These are phyloP conservation scores for Pontederia paniculata DNA, from an alignment of 176 grass and related monocot species.

Conservation along the genomic window DNA sequence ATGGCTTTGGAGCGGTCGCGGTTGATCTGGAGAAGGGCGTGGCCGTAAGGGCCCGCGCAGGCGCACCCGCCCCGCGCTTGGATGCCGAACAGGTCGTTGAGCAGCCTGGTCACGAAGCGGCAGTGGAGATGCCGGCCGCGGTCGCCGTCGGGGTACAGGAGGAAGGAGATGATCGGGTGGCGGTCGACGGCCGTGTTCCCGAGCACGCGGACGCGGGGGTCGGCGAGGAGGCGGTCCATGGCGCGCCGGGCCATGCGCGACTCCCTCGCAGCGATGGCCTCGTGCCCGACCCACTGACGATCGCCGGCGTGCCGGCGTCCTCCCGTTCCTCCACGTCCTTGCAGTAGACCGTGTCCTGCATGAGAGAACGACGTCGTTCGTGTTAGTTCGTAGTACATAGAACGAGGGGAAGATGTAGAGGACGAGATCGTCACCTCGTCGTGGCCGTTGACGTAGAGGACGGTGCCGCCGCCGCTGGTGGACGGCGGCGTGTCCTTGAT, in stretches of 20 bases:
- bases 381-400: background rate
- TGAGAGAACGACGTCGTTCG: background rate
- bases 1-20: slow-evolving; percentile 37
- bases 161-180: slow-evolving; percentile 53
- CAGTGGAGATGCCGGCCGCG: slow-evolving; percentile 38
- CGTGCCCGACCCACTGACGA: slow-evolving; percentile 38
- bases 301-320: slow-evolving; percentile 49
- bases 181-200: slow-evolving; percentile 34
- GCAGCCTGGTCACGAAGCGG: slow-evolving; percentile 39
- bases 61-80: slow-evolving; percentile 69
- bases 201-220: slow-evolving; percentile 37
- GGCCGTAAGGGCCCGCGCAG: slow-evolving; percentile 55
- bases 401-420: background rate
- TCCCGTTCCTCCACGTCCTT: slow-evolving; percentile 50
- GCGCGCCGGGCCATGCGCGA: slow-evolving; percentile 22
- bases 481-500: slow-evolving; percentile 40
- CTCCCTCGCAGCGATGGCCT: slow-evolving; percentile 23
- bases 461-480: slow-evolving; percentile 54
- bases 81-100: slow-evolving; percentile 69
- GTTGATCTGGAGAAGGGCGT: slow-evolving; percentile 39
- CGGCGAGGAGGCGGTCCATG: slow-evolving; percentile 16
- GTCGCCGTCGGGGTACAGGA: slow-evolving; percentile 28
- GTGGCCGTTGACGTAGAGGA: slow-evolving; percentile 56
- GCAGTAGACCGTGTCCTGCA: slow-evolving; percentile 54
- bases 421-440: slow-evolving; percentile 20